Base-by-base conservation (phyloP, 495 filamentous ascomycete species). In the Aspergillus indologenus region DNA sequence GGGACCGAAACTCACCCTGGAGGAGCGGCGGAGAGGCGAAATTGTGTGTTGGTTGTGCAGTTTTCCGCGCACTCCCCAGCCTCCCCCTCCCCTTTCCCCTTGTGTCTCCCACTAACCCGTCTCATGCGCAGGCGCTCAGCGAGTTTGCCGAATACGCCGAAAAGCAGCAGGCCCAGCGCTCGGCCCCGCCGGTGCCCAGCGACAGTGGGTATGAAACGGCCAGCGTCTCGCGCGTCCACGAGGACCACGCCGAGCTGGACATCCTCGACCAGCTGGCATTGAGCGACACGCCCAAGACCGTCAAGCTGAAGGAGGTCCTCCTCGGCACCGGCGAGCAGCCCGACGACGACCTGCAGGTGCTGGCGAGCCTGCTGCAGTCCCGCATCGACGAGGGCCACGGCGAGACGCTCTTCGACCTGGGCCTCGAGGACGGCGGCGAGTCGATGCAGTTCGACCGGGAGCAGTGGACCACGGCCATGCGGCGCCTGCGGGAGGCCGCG, bases 81-180 rank as follows among this genome's bases (percentile, higher is more conserved):
- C 26, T 29, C 26, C 26, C 26, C 26, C 26, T 29, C 3, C 26
- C 26, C 26, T 9, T 4, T 46, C 26, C 29, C 46, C 56, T 26
- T 52, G 31, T 29, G 29, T 57, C 40, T 19, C 42, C 34, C 23
- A 47, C 34, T 53, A 53, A 49, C 40, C 47, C 18, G n/a, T 18
- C 31, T 31, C 7, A n/a, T 26, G 22, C 26, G 1, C 60, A 94
- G 90, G 94, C 94, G 19, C 81, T 98, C 58, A 93, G 89, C 79
- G 94, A 97, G 63, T 98, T 98, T 68, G 91, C 95, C 70, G 94
- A 98, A 71, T 98, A 96, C 64, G 95, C 96, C 58, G 92, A 97
- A 71, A 87, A 92, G 73, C 91, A 98, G 71, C 93, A 97, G 71
- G 82, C 84, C 4, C 92, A 75, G 74, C 86, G 57, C 69, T 87